Conservation (phyloP, 495 filamentous ascomycete species). For the Annulohypoxylon maeteangense region DNA sequence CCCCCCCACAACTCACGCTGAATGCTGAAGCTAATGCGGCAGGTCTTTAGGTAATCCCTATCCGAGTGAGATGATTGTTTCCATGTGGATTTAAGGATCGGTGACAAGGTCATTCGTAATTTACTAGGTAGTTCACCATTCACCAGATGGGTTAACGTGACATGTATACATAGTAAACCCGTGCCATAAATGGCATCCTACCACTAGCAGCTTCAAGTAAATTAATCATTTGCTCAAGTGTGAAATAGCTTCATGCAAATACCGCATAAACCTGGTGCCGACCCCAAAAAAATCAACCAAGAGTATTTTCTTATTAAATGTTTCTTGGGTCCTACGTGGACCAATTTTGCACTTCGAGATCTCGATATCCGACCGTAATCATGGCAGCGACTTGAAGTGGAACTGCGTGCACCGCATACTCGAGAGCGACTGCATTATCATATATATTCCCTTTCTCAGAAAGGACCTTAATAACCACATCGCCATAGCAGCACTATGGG, state of each 20-base stretch:
- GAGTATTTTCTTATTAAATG: too few relatives aligned
- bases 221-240: neutral
- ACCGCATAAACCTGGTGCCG: too few relatives aligned
- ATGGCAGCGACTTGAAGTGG: too few relatives aligned
- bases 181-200: neutral
- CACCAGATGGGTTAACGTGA: neutral
- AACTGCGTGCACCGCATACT: too few relatives aligned
- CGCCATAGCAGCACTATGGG: too few relatives aligned
- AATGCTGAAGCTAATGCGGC: constrained; percentile 1
- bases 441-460: neutral
- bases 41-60: neutral
- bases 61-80: neutral
- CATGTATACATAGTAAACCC: neutral
- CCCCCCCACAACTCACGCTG: neutral
- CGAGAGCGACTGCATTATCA: too few relatives aligned
- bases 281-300: too few relatives aligned
- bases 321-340: too few relatives aligned
- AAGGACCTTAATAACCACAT: too few relatives aligned
- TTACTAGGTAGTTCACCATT: neutral
- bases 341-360: too few relatives aligned
- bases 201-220: neutral
- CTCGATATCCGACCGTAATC: too few relatives aligned
- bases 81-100: neutral
- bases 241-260: too few relatives aligned
- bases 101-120: neutral